Base-by-base conservation (phyloP, 371 early-diverging fungal genomes). In the Saksenaea oblongispora region DNA sequence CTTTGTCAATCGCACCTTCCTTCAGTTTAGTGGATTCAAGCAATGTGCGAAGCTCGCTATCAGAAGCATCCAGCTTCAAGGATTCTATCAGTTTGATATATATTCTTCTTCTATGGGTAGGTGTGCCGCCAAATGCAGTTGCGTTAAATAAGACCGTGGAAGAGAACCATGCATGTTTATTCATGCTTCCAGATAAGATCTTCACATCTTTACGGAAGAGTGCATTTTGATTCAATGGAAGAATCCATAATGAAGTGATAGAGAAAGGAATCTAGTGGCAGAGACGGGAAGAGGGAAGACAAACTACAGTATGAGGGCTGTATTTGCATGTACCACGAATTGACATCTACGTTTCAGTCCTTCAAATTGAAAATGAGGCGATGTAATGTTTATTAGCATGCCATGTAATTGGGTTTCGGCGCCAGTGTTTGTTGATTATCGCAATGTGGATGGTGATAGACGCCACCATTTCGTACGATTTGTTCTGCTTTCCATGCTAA, bases 31-130 rank as follows among this genome's bases (percentile, higher is more conserved):
- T 57, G 35, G 61, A 54, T 22, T 62, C 58, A 13, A 66, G 34
- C 53, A 59, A 39, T 3, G 53, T 42, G 14, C 27, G 24, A 18
- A 66, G 47, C 28, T 66, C 66, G 14, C 59, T 51, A 26, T n/a
- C 42, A 10, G 36, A 39, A 59, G 58, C 59, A 28, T 37, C 39
- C 59, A 36, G 58, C 18, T 54, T 39, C 36, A 66, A 28, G 24
- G 66, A 37, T 44, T 61, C 62, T n/a, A 66, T 37, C 31, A 66
- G 34, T 44, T 58, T 61, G 34, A 10, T 35, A 66, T 53, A 15
- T 66, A 61, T 42, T 51, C 66, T 54, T 66, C 47, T 9, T 15
- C 61, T 26, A 66, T 53, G 17, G 51, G 61, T 42, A 57, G 35
- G 14, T 47, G 58, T 34, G 58, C 26, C 36, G 28, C 22, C 18